Conservation (phyloP, 1,139 yeast species). For the Hyphopichia buzzinii region DNA sequence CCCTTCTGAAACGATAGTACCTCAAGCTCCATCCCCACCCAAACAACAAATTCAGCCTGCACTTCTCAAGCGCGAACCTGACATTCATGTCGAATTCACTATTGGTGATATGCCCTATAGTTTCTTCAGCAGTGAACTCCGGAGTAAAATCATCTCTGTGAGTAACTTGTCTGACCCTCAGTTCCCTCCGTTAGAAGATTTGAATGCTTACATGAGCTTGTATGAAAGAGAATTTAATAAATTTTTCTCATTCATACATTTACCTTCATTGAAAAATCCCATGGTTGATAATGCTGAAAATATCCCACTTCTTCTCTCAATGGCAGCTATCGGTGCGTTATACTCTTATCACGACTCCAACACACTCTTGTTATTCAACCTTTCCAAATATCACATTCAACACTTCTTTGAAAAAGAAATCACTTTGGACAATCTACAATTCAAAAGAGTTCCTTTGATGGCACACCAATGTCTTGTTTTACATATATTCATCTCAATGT, state of each 20-base stretch:
- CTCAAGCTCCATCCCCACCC: neutral
- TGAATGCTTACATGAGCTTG: slow-evolving; percentile 68
- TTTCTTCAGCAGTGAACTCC: slow-evolving; percentile 48
- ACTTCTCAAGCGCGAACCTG: slow-evolving; percentile 3
- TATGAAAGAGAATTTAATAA: slow-evolving; percentile 75
- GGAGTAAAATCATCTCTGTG: slow-evolving; percentile 50
- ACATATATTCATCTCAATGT: slow-evolving; percentile 79
- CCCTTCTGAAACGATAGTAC: slow-evolving; percentile 3
- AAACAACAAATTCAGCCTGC: neutral
- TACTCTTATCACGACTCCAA: slow-evolving; percentile 79
- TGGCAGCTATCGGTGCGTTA: slow-evolving; percentile 88
- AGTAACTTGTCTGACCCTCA: slow-evolving; percentile 52
- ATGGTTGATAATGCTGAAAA: slow-evolving; percentile 57
- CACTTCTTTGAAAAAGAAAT: slow-evolving; percentile 63
- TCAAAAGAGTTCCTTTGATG: slow-evolving; percentile 76
- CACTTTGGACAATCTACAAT: slow-evolving; percentile 45
- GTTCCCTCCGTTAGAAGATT: slow-evolving; percentile 71
- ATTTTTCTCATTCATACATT: slow-evolving; percentile 81
- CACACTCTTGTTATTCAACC: slow-evolving; percentile 72
- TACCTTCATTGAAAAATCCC: slow-evolving; percentile 60
- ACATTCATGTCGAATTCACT: slow-evolving; percentile 4
- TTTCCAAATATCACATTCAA: slow-evolving; percentile 76
- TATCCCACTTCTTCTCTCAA: slow-evolving; percentile 73
- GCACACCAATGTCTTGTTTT: slow-evolving; percentile 83
- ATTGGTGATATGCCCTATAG: slow-evolving; percentile 12